Conservation (phyloP, 73 alveolate genomes). For the Paramecium primaurelia region DNA sequence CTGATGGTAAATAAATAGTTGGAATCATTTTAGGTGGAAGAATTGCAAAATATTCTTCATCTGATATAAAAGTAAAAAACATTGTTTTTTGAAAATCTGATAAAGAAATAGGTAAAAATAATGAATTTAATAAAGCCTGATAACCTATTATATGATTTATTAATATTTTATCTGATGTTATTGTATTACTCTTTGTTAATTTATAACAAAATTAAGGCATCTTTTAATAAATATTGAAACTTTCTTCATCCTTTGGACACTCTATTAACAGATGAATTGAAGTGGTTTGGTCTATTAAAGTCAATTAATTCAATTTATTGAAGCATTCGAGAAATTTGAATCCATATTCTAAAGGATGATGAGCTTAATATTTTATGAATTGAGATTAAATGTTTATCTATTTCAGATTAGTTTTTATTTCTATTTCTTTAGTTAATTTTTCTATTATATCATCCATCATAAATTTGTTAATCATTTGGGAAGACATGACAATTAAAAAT, state of each 20-base stretch:
- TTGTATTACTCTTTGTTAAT: not conserved
- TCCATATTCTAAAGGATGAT: not conserved
- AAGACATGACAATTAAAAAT: not conserved
- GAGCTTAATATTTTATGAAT: not conserved
- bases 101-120: not conserved
- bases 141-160: not conserved
- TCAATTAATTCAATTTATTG: not conserved
- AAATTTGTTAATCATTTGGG: not conserved
- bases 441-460: not conserved
- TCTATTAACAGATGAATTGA: not conserved
- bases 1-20: not conserved
- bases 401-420: not conserved
- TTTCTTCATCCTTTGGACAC: not conserved
- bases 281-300: not conserved
- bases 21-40: not conserved
- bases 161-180: not conserved
- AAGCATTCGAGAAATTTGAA: not conserved
- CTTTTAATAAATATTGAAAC: not conserved
- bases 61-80: not conserved
- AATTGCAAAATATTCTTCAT: conserved; percentile 11
- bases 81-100: not conserved
- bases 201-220: not conserved
- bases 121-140: not conserved
- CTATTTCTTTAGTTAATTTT: not conserved
- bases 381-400: not conserved